phyloP scores from a whole-genome alignment of 176 grass and related monocot species.

The Triticum monococcum region DNA sequence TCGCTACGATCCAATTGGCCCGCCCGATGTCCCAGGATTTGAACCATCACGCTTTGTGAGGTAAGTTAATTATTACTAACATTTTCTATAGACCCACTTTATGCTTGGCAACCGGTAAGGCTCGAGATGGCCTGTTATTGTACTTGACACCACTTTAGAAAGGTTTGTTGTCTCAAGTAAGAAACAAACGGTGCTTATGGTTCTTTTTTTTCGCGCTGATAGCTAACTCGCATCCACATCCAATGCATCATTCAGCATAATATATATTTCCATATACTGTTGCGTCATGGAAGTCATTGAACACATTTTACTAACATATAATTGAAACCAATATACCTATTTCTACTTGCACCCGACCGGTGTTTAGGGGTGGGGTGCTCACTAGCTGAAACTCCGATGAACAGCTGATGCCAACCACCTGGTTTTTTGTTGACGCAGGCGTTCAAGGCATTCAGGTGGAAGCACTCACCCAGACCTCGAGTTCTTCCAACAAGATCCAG shows the following conservation, averaged over 20 bases:
- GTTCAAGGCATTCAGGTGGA: slow-evolving; percentile 41
- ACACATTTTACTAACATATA: not conserved
- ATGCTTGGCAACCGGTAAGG: not conserved
- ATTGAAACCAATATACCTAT: not conserved
- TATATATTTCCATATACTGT: too few species aligned
- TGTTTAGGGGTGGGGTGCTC: too few species aligned
- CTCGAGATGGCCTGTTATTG: slow-evolving; percentile 17
- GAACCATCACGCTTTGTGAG: slow-evolving; percentile 75
- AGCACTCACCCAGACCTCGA: slow-evolving; percentile 71
- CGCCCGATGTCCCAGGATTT: slow-evolving; percentile 80
- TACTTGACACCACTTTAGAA: not conserved
- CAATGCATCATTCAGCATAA: not conserved
- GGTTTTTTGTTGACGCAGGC: slow-evolving; percentile 28
- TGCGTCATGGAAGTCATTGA: too few species aligned
- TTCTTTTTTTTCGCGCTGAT: not conserved
- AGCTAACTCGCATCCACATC: not conserved
- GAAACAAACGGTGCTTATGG: not conserved
- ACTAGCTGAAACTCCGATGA: not conserved
- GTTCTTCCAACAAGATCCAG: slow-evolving; percentile 64
- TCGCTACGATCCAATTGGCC: slow-evolving; percentile 77
- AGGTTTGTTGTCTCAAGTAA: not conserved
- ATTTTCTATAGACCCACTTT: not conserved
- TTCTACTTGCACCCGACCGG: too few species aligned
- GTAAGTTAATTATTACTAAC: slow-evolving; percentile 31
- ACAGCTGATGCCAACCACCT: not conserved